Conservation (phyloP, 2,329 filamentous ascomycete genomes). For the Alternaria sp. region DNA sequence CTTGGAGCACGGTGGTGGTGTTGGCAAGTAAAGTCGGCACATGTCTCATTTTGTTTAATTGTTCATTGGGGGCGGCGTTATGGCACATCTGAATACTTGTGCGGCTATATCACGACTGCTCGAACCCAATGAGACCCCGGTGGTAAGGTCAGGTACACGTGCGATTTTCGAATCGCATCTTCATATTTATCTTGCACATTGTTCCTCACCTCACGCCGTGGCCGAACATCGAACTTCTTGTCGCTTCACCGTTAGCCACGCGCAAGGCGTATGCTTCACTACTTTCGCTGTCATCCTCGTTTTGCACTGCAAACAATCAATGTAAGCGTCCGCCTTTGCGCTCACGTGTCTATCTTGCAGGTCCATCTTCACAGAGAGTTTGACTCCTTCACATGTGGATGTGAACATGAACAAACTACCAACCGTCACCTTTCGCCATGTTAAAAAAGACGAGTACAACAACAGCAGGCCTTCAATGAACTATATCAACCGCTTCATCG, state of each 20-base stretch:
- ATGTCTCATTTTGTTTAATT: too few species aligned
- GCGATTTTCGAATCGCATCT: too few species aligned
- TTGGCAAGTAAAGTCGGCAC: constrained; percentile 6
- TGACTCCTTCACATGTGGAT: constrained; percentile 9
- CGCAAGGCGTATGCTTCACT: neutral
- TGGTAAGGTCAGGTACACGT: neutral
- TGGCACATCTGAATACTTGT: neutral
- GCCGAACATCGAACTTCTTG: neutral
- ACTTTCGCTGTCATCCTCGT: neutral
- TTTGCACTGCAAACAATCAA: neutral
- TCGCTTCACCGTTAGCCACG: neutral
- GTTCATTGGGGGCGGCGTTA: constrained; percentile 7
- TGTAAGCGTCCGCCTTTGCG: neutral
- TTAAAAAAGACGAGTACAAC: neutral
- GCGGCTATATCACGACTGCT: neutral
- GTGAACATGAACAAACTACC: constrained; percentile 5
- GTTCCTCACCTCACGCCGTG: constrained; percentile 8
- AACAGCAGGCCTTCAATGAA: constrained; percentile 6
- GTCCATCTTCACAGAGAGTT: neutral
- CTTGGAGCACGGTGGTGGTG: constrained; percentile 41
- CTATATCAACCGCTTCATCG: constrained; percentile 17
- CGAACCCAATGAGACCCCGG: neutral
- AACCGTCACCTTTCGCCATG: neutral
- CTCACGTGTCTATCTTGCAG: constrained; percentile 2
- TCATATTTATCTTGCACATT: neutral